Evolutionary conservation across 2,329 filamentous ascomycete species (phyloP), one percentile per base, ranked within the genome.

Genomic region (Blastomyces parvus): DNA sequence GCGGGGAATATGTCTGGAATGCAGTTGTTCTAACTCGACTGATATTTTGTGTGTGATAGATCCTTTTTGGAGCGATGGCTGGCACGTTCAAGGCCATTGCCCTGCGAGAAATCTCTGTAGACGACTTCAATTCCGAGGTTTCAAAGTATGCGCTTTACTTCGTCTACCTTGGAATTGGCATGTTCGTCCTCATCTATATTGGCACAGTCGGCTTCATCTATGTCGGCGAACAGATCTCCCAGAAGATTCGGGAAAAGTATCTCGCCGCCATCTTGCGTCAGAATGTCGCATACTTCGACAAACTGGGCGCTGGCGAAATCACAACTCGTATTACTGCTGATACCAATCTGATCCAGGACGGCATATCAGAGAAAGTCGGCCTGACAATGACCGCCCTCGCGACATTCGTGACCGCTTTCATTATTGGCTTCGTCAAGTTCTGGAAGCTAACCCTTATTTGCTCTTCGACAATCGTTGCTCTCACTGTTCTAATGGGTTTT

Each of bases 391-490:
- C 86, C 17, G 89, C 90, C 14, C 59, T 91, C 3, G 86, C 91
- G 1, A 92, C 90, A 9, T 97, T 97, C 71, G 78, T 96, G 62
- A 87, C 92, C 0, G 91, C 91, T 19, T 96, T 96, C 68, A 80
- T 97, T 63, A 93, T 99, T 67, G 91, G 89, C 2, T 97, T 96
- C 73, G 77, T 93, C 75, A 89, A 90, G 71, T 95, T 89, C 76
- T 97, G 93, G 90, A 96, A 94, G 76, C 80, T 97, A 67, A 94
- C 94, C 0, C 78, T 97, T 60, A 97, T 99, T 68, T 83, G 96
- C 48, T 83, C 86, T 30, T 93, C 89, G 0, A 91, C 89, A 1
- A 86, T 97, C 66, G 79, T 93, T 53, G 89, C 91, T 1, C 85
- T 97, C 59, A 76, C 90, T n/a, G 66, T 89, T 17, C 82, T 88